Conservation (phyloP, 2,329 filamentous ascomycete genomes). For the Balansia obtecta region DNA sequence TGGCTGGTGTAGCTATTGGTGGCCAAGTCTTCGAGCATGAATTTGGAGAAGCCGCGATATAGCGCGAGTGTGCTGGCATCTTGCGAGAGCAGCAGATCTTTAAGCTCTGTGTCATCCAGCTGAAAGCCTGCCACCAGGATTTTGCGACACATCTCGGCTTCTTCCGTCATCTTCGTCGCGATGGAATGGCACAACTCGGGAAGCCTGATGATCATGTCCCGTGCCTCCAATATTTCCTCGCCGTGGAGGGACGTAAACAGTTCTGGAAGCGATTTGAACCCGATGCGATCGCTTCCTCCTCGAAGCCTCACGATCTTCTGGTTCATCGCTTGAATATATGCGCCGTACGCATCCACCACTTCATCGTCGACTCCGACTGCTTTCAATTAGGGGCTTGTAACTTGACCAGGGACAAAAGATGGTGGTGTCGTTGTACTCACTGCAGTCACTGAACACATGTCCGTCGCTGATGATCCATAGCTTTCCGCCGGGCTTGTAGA, state of each 20-base stretch:
- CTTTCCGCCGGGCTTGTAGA: constrained; percentile 21
- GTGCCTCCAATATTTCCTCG: background rate
- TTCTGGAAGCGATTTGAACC: constrained; percentile 17
- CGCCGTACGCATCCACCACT: constrained; percentile 26
- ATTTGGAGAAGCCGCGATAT: constrained; percentile 49
- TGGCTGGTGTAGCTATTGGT: constrained; percentile 13
- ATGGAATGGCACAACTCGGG: constrained; percentile 25
- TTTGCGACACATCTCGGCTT: constrained; percentile 20
- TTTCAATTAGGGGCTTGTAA: background rate
- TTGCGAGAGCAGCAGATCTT: constrained; percentile 14
- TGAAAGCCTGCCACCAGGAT: constrained; percentile 23
- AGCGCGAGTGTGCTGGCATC: constrained; percentile 29
- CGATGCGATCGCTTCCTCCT: constrained; percentile 14
- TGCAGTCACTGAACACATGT: constrained; percentile 29
- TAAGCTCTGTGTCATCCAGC: constrained; percentile 18
- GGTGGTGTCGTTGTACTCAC: constrained; percentile 10
- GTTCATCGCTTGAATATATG: constrained; percentile 25
- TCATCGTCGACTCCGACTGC: constrained; percentile 29
- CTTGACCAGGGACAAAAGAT: background rate
- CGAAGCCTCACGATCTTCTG: constrained; percentile 12
- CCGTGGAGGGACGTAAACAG: constrained; percentile 16
- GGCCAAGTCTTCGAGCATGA: constrained; percentile 30
- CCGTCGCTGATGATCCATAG: constrained; percentile 28
- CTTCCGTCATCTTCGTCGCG: constrained; percentile 12
- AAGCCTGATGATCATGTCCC: constrained; percentile 21